Evolutionary conservation across 306 rosid genomes (phyloP), one percentile per base, ranked within the genome.

Genomic region (Macrotyloma uniflorum): DNA sequence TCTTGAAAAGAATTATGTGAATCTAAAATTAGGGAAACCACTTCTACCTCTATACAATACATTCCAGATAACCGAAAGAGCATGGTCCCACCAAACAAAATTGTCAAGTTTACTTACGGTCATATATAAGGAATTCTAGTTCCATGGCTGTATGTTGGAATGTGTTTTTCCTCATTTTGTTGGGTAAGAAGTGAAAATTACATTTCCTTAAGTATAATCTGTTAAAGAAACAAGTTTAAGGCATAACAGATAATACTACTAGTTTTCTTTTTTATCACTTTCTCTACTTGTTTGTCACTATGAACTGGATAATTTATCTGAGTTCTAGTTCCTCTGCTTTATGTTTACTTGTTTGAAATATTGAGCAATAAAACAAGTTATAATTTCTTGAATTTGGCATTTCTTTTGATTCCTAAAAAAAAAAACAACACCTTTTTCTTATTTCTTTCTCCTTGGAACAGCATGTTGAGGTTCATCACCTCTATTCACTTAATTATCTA

Each of bases 391-490:
- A 61, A 12, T 43, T 66, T 70, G 53, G 49, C 66, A 61, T 77
- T 83, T 61, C 59, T 57, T 71, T 47, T 80, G 68, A 77, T 77
- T 38, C 67, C 19, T 75, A 45, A 49, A 76, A 74, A n/a, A n/a
- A n/a, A 30, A 70, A 62, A 13, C 76, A 23, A 85, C 76, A 13
- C 72, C 33, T 46, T 68, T 71, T 50, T 28, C 74, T 79, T 14
- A 15, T 75, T 86, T 80, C 40, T 40, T 75, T 63, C 54, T 77
- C 72, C 55, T 80, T 87, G 49, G 32, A 80, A 76, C 92, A 95
- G 99, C 99, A 95, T 87, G 99, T 95, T 54, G 99, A 95, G 79
- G 99, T 93, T 64, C 99, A 95, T 84, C 98, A 93, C 80, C 97
- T 95, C n/a, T 93, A 95, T 84, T 95, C 99, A 32, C 84, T 95